Evolutionary conservation across 306 rosid species (phyloP).

Genomic region (Cucurbita ficifolia): DNA sequence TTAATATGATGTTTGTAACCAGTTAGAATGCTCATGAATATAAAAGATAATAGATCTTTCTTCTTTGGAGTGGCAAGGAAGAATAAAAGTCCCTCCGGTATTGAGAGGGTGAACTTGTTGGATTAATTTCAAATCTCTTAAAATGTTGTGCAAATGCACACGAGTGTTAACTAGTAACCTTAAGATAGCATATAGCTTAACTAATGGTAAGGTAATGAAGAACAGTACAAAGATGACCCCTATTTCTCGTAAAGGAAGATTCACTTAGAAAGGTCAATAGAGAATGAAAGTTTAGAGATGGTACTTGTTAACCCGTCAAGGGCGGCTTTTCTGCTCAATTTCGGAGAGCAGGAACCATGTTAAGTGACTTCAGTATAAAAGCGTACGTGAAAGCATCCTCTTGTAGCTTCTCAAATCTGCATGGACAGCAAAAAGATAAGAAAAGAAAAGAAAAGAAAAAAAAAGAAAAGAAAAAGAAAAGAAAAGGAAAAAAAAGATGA

Average conservation of each 20-base stretch:
- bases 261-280: not conserved
- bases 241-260: not conserved
- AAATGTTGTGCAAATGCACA: not conserved
- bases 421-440: constrained; percentile 6
- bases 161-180: not conserved
- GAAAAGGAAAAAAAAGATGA: not conserved
- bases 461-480: too few species aligned
- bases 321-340: not conserved
- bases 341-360: constrained; percentile 22
- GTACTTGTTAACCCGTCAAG: not conserved
- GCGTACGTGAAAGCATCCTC: constrained; percentile 62
- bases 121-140: not conserved
- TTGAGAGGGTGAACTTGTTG: not conserved
- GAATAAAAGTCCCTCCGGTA: not conserved
- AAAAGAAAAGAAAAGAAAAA: too few species aligned
- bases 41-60: too few species aligned
- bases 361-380: constrained; percentile 46
- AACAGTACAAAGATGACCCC: not conserved
- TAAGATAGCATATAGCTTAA: not conserved
- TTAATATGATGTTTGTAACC: too few species aligned
- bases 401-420: constrained; percentile 79
- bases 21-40: too few species aligned
- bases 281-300: not conserved
- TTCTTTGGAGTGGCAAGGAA: not conserved
- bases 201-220: not conserved